These are phyloP conservation scores for Tetradesmus obliquus DNA, from an alignment of 139 green algal genomes.

Conservation along the genomic window DNA sequence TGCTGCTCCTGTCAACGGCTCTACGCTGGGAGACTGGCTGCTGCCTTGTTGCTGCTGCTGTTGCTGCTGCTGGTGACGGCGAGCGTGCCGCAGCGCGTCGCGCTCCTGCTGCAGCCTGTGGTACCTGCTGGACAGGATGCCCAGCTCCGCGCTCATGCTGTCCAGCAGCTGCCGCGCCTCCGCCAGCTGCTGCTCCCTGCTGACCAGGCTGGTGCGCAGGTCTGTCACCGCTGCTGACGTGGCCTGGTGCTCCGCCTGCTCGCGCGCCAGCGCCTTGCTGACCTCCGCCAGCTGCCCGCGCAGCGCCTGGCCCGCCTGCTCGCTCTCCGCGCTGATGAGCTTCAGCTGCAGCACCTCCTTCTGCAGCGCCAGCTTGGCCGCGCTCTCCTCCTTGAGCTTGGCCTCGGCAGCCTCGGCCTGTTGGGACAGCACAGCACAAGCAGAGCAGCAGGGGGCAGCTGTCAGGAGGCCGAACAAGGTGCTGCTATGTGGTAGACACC, in stretches of 20 bases:
- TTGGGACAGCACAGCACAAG: background rate
- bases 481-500: background rate
- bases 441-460: background rate
- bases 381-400: constrained; percentile 29
- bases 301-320: constrained; percentile 17
- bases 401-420: constrained; percentile 49
- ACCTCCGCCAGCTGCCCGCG: constrained; percentile 28
- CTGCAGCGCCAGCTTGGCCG: constrained; percentile 39
- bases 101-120: constrained; percentile 44
- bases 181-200: constrained; percentile 51
- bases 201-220: constrained; percentile 14
- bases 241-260: constrained; percentile 32
- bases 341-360: constrained; percentile 53
- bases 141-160: constrained; percentile 61
- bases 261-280: constrained; percentile 17
- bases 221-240: constrained; percentile 2
- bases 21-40: background rate
- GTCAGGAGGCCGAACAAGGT: background rate
- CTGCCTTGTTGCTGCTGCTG: constrained; percentile 20
- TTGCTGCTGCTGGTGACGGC: constrained; percentile 16
- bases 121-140: constrained; percentile 54
- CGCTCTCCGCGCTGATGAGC: constrained; percentile 57
- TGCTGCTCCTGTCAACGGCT: background rate
- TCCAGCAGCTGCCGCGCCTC: constrained; percentile 54
- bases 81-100: background rate